Base-by-base conservation (phyloP, 768 basidiomycete species). In the Lenzites betulinus region DNA sequence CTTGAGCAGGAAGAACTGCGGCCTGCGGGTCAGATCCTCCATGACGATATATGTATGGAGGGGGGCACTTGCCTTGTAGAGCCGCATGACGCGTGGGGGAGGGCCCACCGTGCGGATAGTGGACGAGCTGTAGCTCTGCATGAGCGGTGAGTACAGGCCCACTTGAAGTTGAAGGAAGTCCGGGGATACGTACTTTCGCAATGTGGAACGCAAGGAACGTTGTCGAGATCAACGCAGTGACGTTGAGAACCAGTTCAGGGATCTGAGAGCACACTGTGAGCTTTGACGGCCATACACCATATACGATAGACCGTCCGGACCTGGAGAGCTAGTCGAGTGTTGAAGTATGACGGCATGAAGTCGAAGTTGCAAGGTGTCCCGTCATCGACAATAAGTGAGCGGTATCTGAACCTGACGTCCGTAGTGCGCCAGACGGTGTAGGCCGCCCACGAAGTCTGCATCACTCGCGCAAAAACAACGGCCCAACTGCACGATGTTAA, bases 91-190 rank as follows among this genome's bases (percentile, higher is more conserved):
- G 26, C 78, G 75, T 23, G 73, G 69, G 1, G 83, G 83, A 0
- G 84, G 82, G 1, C 85, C 84, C 23, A 83, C 78, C 51, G 77
- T 78, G 60, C 77, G 81, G 70, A 86, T 79, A 0, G 81, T 79
- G 22, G 79, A 76, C 1, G 71, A 71, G 50, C 71, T 79, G 71
- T 82, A 86, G 1, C 75, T 68, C 81, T 81, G 54, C 15, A 39
- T 18, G 43, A 20, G 15, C 2, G 1, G 22, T 39, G 20, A 22
- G 22, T 48, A 16, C 12, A 8, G 43, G 22, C 23, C 4, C 33
- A 9, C 8, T 3, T 12, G 11, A 49, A n/a, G 22, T 20, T 35
- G 12, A 15, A 11, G n/a, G 23, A 11, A 22, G 22, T 3, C 38
- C 7, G 16, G 5, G 8, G 12, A 15, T 2, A 23, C 22, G 22